Percentiles rank a stretch among this genome's conserved stretches.
Conservation (phyloP, 345 rosid genomes). For the Populus ilicifolia region DNA sequence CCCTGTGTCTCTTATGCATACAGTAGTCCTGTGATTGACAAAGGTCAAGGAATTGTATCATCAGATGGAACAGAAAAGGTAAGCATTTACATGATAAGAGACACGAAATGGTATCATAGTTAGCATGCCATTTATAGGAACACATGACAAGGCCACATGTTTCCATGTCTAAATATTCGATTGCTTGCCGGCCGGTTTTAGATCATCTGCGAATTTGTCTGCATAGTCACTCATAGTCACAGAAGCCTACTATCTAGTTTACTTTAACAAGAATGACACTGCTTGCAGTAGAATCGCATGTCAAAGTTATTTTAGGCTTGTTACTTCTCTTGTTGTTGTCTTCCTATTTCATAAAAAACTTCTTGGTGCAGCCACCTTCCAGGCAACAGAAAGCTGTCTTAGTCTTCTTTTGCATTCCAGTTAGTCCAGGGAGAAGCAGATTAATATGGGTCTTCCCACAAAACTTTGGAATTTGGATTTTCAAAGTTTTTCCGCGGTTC, state of each 20-base stretch:
- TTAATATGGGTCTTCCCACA: conserved; percentile 77
- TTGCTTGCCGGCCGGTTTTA: too few species aligned
- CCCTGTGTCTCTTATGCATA: conserved; percentile 63
- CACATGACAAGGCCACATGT: too few species aligned
- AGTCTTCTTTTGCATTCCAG: conserved; percentile 83
- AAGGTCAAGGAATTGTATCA: not conserved
- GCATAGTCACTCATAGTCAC: not conserved
- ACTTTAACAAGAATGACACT: not conserved
- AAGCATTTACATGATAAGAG: not conserved
- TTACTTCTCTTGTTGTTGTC: not conserved
- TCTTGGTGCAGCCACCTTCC: conserved; percentile 23
- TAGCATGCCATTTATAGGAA: too few species aligned
- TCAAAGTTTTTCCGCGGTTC: conserved; percentile 77
- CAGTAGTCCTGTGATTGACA: conserved; percentile 28
- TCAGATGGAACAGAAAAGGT: conserved; percentile 36
- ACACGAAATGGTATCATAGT: too few species aligned
- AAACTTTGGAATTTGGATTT: conserved; percentile 60
- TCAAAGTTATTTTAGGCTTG: not conserved
- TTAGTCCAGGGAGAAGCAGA: conserved; percentile 87
- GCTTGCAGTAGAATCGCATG: not conserved
- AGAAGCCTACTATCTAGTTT: not conserved
- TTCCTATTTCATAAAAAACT: not conserved
- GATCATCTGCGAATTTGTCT: not conserved
- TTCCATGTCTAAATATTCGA: too few species aligned
- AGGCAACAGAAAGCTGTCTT: conserved; percentile 39